Conservation (phyloP, 148 eudicot species). For the Rhododendron simsii region DNA sequence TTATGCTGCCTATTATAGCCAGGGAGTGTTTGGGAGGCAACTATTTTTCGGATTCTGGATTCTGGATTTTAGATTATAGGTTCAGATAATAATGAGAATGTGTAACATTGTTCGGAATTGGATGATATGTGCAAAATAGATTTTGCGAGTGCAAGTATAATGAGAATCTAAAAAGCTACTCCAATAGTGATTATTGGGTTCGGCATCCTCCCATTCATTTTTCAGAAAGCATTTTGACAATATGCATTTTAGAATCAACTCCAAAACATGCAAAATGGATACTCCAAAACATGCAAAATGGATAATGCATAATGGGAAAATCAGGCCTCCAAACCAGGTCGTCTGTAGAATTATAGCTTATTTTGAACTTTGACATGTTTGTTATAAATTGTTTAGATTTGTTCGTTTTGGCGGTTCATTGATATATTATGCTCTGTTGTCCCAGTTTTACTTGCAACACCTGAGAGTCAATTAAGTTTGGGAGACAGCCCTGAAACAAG, state of each 20-base stretch:
- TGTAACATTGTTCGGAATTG: neutral
- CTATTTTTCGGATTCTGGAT: neutral
- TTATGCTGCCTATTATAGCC: neutral
- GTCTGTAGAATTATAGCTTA: neutral
- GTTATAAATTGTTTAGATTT: neutral
- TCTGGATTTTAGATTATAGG: neutral
- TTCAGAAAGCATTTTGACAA: neutral
- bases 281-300: neutral
- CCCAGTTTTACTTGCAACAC: conserved; percentile 53
- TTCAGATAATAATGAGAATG: neutral
- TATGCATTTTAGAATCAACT: neutral
- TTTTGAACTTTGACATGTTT: neutral
- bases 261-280: neutral
- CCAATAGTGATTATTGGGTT: neutral
- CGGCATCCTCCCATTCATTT: no score
- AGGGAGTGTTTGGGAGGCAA: neutral
- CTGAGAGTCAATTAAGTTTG: conserved; percentile 48
- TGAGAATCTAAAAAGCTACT: neutral
- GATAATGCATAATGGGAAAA: neutral
- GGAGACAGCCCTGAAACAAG: conserved; percentile 62
- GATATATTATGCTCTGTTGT: conserved; percentile 8
- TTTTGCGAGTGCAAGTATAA: neutral
- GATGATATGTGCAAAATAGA: neutral
- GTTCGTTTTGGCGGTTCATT: neutral
- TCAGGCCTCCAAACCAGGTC: neutral